Percentiles rank a stretch among this genome's conserved stretches.
Evolutionary conservation across 2,329 filamentous ascomycete genomes (phyloP).

Genomic region (Epichloe sp.): DNA sequence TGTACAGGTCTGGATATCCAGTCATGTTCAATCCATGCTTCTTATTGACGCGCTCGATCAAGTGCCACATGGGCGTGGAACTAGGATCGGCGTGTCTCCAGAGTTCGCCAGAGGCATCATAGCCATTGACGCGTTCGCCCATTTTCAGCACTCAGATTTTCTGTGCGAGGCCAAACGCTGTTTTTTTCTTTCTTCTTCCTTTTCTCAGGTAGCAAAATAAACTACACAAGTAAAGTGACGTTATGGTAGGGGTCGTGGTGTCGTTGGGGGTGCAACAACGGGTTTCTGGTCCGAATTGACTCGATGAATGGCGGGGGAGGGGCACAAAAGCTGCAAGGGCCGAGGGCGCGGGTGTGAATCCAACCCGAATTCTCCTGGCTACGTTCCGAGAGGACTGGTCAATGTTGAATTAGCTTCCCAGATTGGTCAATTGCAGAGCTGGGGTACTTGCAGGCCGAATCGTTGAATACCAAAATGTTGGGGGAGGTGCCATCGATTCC

Average conservation of each 20-base stretch:
- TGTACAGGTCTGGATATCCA: conserved; percentile 63
- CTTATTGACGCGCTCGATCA: conserved; percentile 55
- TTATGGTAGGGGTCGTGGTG: background rate
- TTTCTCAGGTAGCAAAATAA: background rate
- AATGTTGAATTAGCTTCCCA: background rate
- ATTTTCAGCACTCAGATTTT: conserved; percentile 1
- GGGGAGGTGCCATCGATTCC: no score
- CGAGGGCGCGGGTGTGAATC: background rate
- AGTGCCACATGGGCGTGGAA: conserved; percentile 58
- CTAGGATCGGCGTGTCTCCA: conserved; percentile 59
- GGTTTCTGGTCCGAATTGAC: background rate
- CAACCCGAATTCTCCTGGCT: background rate
- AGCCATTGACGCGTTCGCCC: conserved; percentile 7
- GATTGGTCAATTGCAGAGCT: no score
- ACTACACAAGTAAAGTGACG: background rate
- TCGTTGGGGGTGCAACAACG: background rate
- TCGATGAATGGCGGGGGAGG: conserved; percentile 4
- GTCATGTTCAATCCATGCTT: conserved; percentile 50
- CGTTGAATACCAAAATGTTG: no score
- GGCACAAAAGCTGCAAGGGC: conserved; percentile 1
- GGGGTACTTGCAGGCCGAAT: no score
- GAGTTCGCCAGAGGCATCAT: conserved; percentile 32
- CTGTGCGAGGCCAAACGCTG: background rate
- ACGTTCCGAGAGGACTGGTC: background rate
- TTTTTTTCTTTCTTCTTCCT: background rate